Base-by-base conservation (phyloP, 306 rosid species). In the Glycyrrhiza uralensis region DNA sequence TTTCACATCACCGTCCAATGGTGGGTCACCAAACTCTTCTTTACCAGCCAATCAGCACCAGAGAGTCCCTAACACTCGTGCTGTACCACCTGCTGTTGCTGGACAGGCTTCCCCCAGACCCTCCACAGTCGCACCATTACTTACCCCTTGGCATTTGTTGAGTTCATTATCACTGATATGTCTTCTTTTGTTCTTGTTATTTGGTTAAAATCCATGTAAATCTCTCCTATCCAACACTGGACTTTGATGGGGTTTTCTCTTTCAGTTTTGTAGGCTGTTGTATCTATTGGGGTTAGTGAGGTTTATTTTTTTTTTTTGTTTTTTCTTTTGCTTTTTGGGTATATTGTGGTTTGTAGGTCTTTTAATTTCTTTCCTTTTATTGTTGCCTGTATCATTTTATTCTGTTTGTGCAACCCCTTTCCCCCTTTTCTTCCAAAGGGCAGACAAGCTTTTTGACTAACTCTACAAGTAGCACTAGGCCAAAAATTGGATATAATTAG, bases 11-110 rank as follows among this genome's bases (percentile, higher is more conserved):
- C 81, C 90, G 4, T 57, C 79, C 24, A 50, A 4, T 33, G 77
- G 38, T n/a, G 84, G 78, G 47, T 84, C 88, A 8, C 64, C 87
- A 58, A 76, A 42, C 57, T 79, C 85, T 42, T 79, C 85, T 42
- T 46, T 84, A 63, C 86, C 94, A 22, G 70, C 82, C 38, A 79
- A 60, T 72, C 82, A 81, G 76, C 90, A 83, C 58, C 85, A 77
- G 79, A 82, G 68, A 35, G 23, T 68, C 57, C 82, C 86, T 10
- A 80, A 78, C 13, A 36, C 80, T 17, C 77, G 14, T 1, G 73
- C 72, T 6, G 79, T 78, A 11, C 72, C 83, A 1, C 91, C 94
- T 17, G 84, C 82, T 22, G 29, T 79, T 2, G 80, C 94, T 0
- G 73, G 73, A n/a, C 76, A 72, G 1, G 6, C 86, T 4, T 54